phyloP scores from a whole-genome alignment of 2,329 filamentous ascomycete genomes.

The Tolypocladium tropicale region DNA sequence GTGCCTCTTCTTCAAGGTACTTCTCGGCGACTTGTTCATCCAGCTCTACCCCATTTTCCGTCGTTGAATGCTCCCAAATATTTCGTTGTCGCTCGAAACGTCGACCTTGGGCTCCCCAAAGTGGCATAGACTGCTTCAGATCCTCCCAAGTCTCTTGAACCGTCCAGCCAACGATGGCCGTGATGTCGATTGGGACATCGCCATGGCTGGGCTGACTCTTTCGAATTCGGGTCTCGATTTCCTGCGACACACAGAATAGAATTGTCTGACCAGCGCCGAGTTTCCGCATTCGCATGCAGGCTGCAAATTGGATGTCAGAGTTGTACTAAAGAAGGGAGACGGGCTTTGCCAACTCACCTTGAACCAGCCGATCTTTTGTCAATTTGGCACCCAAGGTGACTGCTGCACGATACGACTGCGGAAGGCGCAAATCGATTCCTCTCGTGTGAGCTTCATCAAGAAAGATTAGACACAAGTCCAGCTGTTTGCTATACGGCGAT shows the following conservation, averaged over 20 bases:
- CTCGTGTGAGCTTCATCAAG: slow-evolving; percentile 61
- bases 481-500: slow-evolving; percentile 46
- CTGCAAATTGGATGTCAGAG: slow-evolving; percentile 23
- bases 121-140: slow-evolving; percentile 35
- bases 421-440: slow-evolving; percentile 56
- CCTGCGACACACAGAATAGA: slow-evolving; percentile 45
- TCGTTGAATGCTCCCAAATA: slow-evolving; percentile 17
- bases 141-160: slow-evolving; percentile 47
- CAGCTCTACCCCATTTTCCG: background rate
- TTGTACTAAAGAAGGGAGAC: background rate
- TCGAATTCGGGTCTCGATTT: slow-evolving; percentile 45
- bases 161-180: slow-evolving; percentile 48
- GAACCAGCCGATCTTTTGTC: slow-evolving; percentile 57
- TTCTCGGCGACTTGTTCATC: background rate
- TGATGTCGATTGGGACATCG: slow-evolving; percentile 26
- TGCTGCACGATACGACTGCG: slow-evolving; percentile 45
- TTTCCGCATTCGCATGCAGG: slow-evolving; percentile 58
- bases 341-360: slow-evolving; percentile 37
- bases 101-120: slow-evolving; percentile 52
- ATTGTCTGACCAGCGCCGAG: slow-evolving; percentile 56
- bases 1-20: background rate
- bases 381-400: slow-evolving; percentile 55
- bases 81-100: slow-evolving; percentile 32
- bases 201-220: background rate
- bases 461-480: slow-evolving; percentile 52